Evolutionary conservation across 768 basidiomycete species (phyloP).

Genomic region (Boletus sensibilis): DNA sequence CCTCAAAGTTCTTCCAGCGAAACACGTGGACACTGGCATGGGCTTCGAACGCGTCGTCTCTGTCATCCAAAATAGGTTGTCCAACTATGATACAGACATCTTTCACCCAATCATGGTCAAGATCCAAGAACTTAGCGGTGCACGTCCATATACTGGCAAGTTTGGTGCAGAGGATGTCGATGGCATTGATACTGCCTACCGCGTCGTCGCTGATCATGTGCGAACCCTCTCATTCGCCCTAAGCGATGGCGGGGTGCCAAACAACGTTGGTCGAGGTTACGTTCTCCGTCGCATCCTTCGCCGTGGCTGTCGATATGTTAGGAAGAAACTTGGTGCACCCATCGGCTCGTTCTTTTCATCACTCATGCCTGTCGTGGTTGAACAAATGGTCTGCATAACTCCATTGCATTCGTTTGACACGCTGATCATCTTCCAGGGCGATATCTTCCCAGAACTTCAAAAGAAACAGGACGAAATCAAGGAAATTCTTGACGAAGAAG

Average conservation of each 20-base stretch:
- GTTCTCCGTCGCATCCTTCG: constrained; percentile 93
- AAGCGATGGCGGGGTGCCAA: constrained; percentile 94
- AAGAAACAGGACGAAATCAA: constrained; percentile 81
- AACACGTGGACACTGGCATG: constrained; percentile 99
- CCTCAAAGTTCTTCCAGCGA: constrained; percentile 77
- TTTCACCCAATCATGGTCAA: constrained; percentile 86
- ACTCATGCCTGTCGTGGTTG: constrained; percentile 84
- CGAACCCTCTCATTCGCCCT: constrained; percentile 94
- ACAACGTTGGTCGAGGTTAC: constrained; percentile 95
- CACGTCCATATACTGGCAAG: constrained; percentile 82
- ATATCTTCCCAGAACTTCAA: constrained; percentile 89
- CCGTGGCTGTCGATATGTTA: constrained; percentile 91
- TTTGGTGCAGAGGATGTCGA: constrained; percentile 95
- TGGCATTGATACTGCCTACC: constrained; percentile 96
- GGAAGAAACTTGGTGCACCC: constrained; percentile 89
- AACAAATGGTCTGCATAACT: constrained; percentile 68
- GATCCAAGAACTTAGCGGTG: constrained; percentile 87
- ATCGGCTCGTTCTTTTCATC: constrained; percentile 96
- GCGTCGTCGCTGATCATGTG: constrained; percentile 95
- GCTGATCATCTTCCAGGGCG: constrained; percentile 52
- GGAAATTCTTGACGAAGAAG: constrained; percentile 96
- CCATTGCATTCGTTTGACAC: neutral
- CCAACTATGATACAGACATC: constrained; percentile 98
- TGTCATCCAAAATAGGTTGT: constrained; percentile 83
- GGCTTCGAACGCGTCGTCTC: constrained; percentile 98